Conservation (phyloP, 2,329 filamentous ascomycete species). For the Rhynchosporium agropyri region DNA sequence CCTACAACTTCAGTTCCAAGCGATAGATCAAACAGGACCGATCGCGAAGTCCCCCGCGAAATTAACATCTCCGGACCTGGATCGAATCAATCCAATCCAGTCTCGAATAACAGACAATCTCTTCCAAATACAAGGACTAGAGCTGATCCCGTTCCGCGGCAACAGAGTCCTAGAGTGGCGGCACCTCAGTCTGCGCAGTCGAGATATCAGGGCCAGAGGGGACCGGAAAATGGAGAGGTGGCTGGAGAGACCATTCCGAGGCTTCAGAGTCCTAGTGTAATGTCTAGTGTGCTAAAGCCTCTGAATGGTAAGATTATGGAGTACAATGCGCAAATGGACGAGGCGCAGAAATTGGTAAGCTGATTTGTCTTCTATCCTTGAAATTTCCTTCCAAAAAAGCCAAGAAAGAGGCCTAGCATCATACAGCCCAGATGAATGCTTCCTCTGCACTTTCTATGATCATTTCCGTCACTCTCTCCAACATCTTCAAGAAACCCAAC, state of each 20-base stretch:
- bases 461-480: not conserved
- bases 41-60: not conserved
- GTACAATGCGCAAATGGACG: constrained; percentile 20
- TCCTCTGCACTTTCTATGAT: not conserved
- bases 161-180: not conserved
- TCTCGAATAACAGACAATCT: constrained; percentile 9
- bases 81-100: not conserved
- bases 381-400: not conserved
- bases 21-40: not conserved
- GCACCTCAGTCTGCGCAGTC: not conserved
- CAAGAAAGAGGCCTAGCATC: not conserved
- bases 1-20: not conserved
- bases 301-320: constrained; percentile 21
- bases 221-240: not conserved
- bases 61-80: not conserved
- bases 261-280: constrained; percentile 21
- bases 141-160: not conserved
- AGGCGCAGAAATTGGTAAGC: constrained; percentile 16
- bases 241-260: constrained; percentile 13
- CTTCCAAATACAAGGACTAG: constrained; percentile 9
- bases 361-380: not conserved
- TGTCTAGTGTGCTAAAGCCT: constrained; percentile 21
- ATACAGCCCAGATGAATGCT: not conserved
- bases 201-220: not conserved
- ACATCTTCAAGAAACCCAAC: not conserved